Conservation (phyloP, 129 eudicot species). For the Escallonia rubra region DNA sequence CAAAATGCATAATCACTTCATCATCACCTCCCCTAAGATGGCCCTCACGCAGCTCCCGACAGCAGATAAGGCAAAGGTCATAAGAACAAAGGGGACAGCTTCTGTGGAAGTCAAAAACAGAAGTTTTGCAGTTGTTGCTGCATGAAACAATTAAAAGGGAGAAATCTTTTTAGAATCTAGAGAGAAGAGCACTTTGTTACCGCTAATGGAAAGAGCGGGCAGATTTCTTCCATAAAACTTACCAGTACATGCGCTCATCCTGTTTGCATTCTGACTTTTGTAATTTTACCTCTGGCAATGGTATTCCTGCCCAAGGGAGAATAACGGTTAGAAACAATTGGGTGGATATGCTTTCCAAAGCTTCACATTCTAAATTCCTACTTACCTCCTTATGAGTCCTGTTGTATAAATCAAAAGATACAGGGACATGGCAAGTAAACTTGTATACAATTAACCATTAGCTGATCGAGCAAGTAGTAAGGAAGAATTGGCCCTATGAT, state of each 20-base stretch:
- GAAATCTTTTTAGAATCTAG: not conserved
- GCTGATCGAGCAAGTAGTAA: no score
- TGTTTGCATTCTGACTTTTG: constrained; percentile 4
- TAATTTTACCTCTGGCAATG: constrained; percentile 25
- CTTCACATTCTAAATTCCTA: no score
- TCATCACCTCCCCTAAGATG: constrained; percentile 13
- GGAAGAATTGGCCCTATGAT: no score
- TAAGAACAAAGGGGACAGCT: constrained; percentile 28
- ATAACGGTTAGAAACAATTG: no score
- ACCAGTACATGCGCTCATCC: constrained; percentile 43
- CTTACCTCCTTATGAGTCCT: no score
- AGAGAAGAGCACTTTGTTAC: not conserved
- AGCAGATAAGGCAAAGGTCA: constrained; percentile 42
- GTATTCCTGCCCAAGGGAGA: constrained; percentile 18
- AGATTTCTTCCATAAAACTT: not conserved
- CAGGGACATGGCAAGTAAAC: no score
- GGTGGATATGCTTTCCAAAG: no score
- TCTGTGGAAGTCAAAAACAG: constrained; percentile 40
- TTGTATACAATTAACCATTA: no score
- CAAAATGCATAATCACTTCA: constrained; percentile 2
- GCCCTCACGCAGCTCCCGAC: constrained; percentile 37
- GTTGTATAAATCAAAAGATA: no score
- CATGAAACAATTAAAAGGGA: constrained; percentile 6
- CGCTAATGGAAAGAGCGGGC: not conserved
- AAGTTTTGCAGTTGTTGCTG: constrained; percentile 49